Percentiles rank a stretch among this genome's conserved stretches.
Conservation (phyloP, 495 filamentous ascomycete genomes). For the Cryomyces minteri region DNA sequence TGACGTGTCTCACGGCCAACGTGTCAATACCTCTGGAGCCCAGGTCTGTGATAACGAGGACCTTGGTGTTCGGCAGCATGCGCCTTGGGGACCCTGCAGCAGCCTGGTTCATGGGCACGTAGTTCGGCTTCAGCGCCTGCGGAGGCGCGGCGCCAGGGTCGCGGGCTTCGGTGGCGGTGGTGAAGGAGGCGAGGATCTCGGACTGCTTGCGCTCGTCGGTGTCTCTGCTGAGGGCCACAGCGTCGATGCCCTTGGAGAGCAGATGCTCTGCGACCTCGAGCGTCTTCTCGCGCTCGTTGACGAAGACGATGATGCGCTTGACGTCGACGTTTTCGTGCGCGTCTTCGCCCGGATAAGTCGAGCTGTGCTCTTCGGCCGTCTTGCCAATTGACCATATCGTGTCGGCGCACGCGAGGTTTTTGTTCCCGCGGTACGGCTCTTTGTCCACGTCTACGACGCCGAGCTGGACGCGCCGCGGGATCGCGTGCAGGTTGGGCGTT, state of each 20-base stretch:
- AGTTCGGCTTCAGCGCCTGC: no score
- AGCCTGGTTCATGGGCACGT: not conserved
- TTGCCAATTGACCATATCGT: constrained; percentile 87
- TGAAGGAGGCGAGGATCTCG: constrained; percentile 63
- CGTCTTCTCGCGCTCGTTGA: constrained; percentile 88
- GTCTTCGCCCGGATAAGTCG: constrained; percentile 16
- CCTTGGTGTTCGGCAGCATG: constrained; percentile 51
- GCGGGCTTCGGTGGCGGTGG: constrained; percentile 16
- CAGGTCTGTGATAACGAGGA: constrained; percentile 86
- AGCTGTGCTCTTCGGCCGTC: constrained; percentile 33
- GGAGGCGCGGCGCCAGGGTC: not conserved
- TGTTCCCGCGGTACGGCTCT: constrained; percentile 81
- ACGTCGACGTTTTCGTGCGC: constrained; percentile 32
- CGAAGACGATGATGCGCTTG: constrained; percentile 87
- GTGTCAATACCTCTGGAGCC: constrained; percentile 90
- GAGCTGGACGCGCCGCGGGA: constrained; percentile 84
- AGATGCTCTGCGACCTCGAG: constrained; percentile 67
- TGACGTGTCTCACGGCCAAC: constrained; percentile 72
- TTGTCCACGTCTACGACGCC: constrained; percentile 81
- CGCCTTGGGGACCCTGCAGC: constrained; percentile 10
- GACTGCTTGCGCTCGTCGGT: constrained; percentile 50
- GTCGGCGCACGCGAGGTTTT: constrained; percentile 79
- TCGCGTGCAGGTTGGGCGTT: constrained; percentile 88
- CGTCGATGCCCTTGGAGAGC: constrained; percentile 68
- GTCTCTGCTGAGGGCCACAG: constrained; percentile 65